Conservation (phyloP, 2,329 filamentous ascomycete species). For the Scytalidium lignicola region DNA sequence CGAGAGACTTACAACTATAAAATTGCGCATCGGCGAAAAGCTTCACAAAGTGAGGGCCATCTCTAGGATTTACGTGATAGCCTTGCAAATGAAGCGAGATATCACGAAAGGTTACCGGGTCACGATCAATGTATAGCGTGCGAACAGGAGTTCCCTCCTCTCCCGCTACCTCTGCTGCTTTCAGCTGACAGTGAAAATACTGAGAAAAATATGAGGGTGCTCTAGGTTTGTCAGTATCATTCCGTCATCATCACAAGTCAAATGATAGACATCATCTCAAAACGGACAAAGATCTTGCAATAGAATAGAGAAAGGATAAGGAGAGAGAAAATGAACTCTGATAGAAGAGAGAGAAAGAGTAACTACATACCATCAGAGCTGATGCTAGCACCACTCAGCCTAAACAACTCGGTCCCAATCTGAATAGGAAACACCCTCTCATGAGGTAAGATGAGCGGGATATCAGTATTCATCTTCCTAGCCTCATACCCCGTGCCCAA, state of each 20-base stretch:
- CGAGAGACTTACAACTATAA: slow-evolving; percentile 62
- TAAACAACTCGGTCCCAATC: slow-evolving; percentile 64
- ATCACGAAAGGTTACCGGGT: slow-evolving; percentile 82
- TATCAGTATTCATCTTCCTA: slow-evolving; percentile 24
- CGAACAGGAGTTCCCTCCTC: slow-evolving; percentile 42
- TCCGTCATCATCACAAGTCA: neutral
- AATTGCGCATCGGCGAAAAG: slow-evolving; percentile 94
- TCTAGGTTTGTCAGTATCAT: slow-evolving; percentile 49
- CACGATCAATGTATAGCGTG: slow-evolving; percentile 91
- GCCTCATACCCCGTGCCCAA: neutral
- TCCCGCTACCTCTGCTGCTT: slow-evolving; percentile 51
- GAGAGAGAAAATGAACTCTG: neutral
- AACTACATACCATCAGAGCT: slow-evolving; percentile 61
- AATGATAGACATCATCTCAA: neutral
- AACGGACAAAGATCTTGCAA: neutral
- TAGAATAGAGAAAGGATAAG: neutral
- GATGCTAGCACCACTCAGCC: slow-evolving; percentile 63
- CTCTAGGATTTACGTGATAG: slow-evolving; percentile 77
- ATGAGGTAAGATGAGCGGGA: slow-evolving; percentile 31
- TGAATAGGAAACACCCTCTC: slow-evolving; percentile 60
- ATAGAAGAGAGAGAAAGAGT: neutral
- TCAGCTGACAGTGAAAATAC: slow-evolving; percentile 83
- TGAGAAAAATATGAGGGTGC: slow-evolving; percentile 95
- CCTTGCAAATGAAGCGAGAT: slow-evolving; percentile 89
- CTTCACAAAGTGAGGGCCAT: slow-evolving; percentile 84